phyloP scores from a whole-genome alignment of 305 asterid genomes.

The Petunia hybrid region DNA sequence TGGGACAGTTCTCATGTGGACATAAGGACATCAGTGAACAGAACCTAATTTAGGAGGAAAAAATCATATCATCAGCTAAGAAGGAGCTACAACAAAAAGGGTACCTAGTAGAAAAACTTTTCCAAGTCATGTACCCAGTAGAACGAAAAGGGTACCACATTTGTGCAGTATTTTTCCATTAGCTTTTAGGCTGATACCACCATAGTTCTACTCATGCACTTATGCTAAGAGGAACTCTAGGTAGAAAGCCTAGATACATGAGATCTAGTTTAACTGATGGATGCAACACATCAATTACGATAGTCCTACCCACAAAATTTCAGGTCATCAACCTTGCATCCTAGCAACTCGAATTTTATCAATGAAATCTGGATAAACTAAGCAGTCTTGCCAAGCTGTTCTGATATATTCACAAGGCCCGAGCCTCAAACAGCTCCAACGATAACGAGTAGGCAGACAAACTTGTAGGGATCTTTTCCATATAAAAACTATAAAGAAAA shows the following conservation, averaged over 20 bases:
- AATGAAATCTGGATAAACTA: constrained; percentile 27
- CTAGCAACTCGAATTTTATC: not conserved
- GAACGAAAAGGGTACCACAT: not conserved
- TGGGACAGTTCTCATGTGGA: too few relatives aligned
- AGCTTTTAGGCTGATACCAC: not conserved
- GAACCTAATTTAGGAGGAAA: not conserved
- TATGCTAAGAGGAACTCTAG: not conserved
- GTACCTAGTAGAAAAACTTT: not conserved
- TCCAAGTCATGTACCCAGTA: not conserved
- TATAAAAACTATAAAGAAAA: not conserved
- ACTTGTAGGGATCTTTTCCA: constrained; percentile 17
- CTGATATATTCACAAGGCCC: constrained; percentile 91
- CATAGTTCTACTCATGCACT: not conserved
- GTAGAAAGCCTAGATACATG: not conserved
- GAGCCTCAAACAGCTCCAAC: constrained; percentile 98
- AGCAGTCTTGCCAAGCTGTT: constrained; percentile 91
- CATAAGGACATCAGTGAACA: too few relatives aligned
- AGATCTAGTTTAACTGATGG: not conserved
- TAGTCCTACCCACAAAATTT: not conserved
- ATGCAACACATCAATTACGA: not conserved
- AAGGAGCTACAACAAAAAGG: not conserved
- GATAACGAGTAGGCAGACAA: constrained; percentile 60
- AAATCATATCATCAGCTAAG: not conserved
- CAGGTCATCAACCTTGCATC: not conserved
- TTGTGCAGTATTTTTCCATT: not conserved